These are phyloP conservation scores for Cornus florida DNA, from an alignment of 148 eudicot species.

Conservation along the genomic window DNA sequence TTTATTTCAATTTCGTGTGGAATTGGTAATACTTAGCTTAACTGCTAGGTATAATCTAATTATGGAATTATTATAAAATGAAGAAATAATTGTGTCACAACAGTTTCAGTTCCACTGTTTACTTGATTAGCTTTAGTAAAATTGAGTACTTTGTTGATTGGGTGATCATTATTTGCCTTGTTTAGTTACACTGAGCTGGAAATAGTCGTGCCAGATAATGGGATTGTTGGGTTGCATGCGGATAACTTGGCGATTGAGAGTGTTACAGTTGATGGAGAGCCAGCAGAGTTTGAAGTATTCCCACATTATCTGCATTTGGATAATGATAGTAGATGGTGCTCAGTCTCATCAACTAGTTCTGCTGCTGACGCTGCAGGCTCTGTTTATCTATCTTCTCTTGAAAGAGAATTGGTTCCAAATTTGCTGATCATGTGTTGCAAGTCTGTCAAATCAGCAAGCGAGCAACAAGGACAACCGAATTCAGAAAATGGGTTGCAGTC, in stretches of 20 bases:
- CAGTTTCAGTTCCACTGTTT: background rate
- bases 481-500: slow-evolving; percentile 57
- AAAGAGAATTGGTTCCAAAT: slow-evolving; percentile 88
- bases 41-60: background rate
- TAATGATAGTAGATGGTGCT: slow-evolving; percentile 88
- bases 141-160: too few relatives aligned
- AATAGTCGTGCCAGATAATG: slow-evolving; percentile 78
- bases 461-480: slow-evolving; percentile 33
- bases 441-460: slow-evolving; percentile 34
- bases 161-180: slow-evolving; percentile 14
- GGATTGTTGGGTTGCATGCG: slow-evolving; percentile 90
- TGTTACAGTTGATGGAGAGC: slow-evolving; percentile 82
- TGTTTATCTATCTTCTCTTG: slow-evolving; percentile 78
- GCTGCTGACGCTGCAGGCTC: slow-evolving; percentile 98
- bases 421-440: slow-evolving; percentile 85
- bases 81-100: slow-evolving; percentile 1
- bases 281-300: slow-evolving; percentile 80
- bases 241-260: slow-evolving; percentile 91
- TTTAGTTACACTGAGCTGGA: slow-evolving; percentile 86
- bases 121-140: slow-evolving; percentile 3
- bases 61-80: background rate
- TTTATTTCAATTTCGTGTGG: too few relatives aligned
- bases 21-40: background rate
- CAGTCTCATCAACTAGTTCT: slow-evolving; percentile 85
- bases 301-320: slow-evolving; percentile 81